Evolutionary conservation across 2,329 filamentous ascomycete species (phyloP).

Genomic region (Ophiostoma angusticollis): DNA sequence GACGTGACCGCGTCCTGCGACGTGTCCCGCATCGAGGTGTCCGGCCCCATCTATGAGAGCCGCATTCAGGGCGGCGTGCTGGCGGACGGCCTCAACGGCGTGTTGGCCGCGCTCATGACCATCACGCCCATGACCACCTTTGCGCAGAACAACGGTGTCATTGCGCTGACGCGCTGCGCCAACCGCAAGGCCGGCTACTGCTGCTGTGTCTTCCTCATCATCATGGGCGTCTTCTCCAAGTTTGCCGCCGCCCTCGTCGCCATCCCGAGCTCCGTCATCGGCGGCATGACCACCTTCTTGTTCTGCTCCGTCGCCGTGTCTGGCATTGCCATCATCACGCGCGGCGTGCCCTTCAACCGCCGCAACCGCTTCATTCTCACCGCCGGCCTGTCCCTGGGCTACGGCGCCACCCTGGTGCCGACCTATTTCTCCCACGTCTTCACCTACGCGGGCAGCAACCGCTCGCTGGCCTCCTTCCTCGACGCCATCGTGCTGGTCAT

Average conservation of each 20-base stretch:
- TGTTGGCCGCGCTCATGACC: conserved; percentile 64
- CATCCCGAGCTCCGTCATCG: conserved; percentile 55
- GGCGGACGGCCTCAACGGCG: conserved; percentile 63
- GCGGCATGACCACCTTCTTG: conserved; percentile 68
- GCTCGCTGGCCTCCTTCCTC: conserved; percentile 56
- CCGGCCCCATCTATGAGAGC: conserved; percentile 58
- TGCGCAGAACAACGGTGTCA: conserved; percentile 76
- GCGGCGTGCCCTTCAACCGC: conserved; percentile 58
- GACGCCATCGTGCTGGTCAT: conserved; percentile 62
- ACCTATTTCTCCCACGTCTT: conserved; percentile 61
- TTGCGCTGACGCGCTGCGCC: conserved; percentile 68
- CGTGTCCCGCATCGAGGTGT: conserved; percentile 62
- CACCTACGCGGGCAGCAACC: conserved; percentile 56
- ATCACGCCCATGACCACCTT: conserved; percentile 72
- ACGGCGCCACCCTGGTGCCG: conserved; percentile 53
- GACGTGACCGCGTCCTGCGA: conserved; percentile 74
- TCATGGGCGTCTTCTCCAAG: conserved; percentile 76
- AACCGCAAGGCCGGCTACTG: conserved; percentile 71
- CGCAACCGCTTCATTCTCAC: conserved; percentile 75
- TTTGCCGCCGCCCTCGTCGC: conserved; percentile 68
- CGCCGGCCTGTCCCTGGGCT: conserved; percentile 58
- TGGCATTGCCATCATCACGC: conserved; percentile 62
- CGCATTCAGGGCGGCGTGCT: conserved; percentile 69
- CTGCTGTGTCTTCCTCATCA: conserved; percentile 60
- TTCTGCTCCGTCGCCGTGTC: conserved; percentile 66